Conservation (phyloP, 1,284 basidiomycete species). For the Pseudozyma pruni region DNA sequence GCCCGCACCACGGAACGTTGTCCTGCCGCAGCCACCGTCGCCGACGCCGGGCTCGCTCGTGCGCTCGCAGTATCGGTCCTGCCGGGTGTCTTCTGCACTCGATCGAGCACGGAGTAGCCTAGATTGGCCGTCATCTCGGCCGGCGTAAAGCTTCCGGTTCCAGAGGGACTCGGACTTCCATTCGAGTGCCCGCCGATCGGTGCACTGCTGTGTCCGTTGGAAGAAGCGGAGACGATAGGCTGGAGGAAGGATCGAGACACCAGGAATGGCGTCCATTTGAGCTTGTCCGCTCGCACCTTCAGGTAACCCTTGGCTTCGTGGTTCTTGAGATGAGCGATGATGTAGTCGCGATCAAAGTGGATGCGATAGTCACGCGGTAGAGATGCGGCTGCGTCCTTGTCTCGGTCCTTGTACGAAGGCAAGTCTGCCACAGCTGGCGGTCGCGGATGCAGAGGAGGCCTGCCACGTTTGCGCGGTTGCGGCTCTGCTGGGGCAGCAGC, state of each 20-base stretch:
- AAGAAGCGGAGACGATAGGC: constrained; percentile 13
- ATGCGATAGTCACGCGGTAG: constrained; percentile 82
- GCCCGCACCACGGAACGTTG: constrained; percentile 2
- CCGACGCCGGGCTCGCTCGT: constrained; percentile 23
- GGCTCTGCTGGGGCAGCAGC: background rate
- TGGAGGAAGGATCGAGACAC: constrained; percentile 72
- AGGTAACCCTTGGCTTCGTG: constrained; percentile 86
- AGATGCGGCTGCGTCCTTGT: constrained; percentile 70
- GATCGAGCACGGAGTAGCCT: constrained; percentile 39
- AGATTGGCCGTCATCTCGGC: constrained; percentile 43
- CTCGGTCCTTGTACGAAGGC: constrained; percentile 41
- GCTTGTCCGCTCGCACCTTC: constrained; percentile 81
- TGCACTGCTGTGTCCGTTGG: constrained; percentile 7
- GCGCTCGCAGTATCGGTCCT: constrained; percentile 17
- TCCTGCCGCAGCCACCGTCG: constrained; percentile 16
- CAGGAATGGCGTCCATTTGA: constrained; percentile 95
- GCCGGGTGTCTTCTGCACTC: constrained; percentile 31
- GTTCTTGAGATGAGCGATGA: constrained; percentile 76
- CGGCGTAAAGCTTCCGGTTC: constrained; percentile 29
- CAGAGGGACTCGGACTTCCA: constrained; percentile 27
- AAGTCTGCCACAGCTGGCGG: constrained; percentile 20
- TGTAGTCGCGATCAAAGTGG: constrained; percentile 77
- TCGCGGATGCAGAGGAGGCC: constrained; percentile 28
- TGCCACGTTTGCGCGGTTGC: constrained; percentile 34
- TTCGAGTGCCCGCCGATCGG: constrained; percentile 14